Evolutionary conservation across 2,329 filamentous ascomycete genomes (phyloP).

Genomic region (Fusarium sp.): DNA sequence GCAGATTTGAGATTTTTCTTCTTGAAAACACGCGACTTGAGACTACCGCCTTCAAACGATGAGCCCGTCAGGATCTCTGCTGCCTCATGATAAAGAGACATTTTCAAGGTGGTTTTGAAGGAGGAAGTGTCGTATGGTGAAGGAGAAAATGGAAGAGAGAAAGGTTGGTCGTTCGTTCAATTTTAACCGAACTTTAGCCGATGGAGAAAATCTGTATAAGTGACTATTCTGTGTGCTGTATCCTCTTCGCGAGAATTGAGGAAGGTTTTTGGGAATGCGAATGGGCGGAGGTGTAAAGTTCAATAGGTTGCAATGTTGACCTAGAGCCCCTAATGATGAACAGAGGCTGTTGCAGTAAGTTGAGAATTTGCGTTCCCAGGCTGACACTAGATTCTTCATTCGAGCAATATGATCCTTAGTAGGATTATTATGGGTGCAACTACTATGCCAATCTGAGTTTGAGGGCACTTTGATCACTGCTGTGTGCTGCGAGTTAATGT

Average conservation of each 20-base stretch:
- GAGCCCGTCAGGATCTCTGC: constrained; percentile 77
- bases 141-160: constrained; percentile 33
- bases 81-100: constrained; percentile 97
- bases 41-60: constrained; percentile 71
- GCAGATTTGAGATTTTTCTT: constrained; percentile 80
- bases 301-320: not conserved
- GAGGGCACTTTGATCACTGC: not conserved
- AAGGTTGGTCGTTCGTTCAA: not conserved
- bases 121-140: not conserved
- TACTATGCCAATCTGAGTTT: not conserved
- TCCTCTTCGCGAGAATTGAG: not conserved
- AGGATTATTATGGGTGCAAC: not conserved
- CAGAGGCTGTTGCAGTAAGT: not conserved
- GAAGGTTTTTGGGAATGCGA: not conserved
- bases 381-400: not conserved
- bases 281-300: not conserved
- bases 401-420: not conserved
- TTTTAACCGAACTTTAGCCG: constrained; percentile 37
- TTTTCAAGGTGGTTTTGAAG: constrained; percentile 52
- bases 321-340: no score
- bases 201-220: constrained; percentile 14
- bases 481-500: not conserved
- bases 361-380: not conserved
- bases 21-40: constrained; percentile 87
- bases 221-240: not conserved